Base-by-base conservation (phyloP, 2,329 filamentous ascomycete species). In the Herpotrichia juniperi region DNA sequence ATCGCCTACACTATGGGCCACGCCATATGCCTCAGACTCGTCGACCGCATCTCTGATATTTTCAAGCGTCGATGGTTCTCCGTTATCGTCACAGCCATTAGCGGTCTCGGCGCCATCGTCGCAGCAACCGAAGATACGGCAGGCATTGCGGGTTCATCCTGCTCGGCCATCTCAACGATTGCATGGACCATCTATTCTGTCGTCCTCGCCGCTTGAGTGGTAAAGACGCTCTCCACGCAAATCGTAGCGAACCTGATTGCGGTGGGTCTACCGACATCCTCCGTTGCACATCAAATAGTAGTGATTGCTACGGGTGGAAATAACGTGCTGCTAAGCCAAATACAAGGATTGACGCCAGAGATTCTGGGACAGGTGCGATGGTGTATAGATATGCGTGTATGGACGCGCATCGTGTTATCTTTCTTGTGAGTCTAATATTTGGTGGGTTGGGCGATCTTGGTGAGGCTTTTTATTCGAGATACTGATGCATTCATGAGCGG, bases 381-480 rank as follows among this genome's bases (percentile, higher is more conserved):
- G 72, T 68, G 4, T 48, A 77, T 17, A 68, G 71, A 0, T 62
- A 58, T 4, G 76, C 75, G 5, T 74, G 74, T 44, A 62, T 73
- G 1, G 68, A 76, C 32, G 74, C 75, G 5, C 76, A 76, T 54
- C 65, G 72, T 51, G 76, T 76, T 1, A 74, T 79, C 0, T 79
- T 75, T 28, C 51, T 77, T 1, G 68, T 69, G 1, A 76, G 68
- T 57, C 51, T 77, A 17, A 74, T 69, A 0, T 77, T 77, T 31
- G 67, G 69, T 21, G 74, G 62, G 0, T 69, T 77, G 17, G n/a
- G 74, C 71, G 5, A 72, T 77, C 5, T 48, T 76, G 4, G 44
- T 34, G 2, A 50, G 28, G 10, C 47, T 51, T 16, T 56, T 56
- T 25, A 50, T 54, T 17, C 50, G 56, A 6, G 47, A 59, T 42